A percentile compares a stretch with the other conserved stretches of the same genome.
These are phyloP conservation scores for Amanita rubescens DNA, from an alignment of 768 basidiomycete species.

Conservation along the genomic window DNA sequence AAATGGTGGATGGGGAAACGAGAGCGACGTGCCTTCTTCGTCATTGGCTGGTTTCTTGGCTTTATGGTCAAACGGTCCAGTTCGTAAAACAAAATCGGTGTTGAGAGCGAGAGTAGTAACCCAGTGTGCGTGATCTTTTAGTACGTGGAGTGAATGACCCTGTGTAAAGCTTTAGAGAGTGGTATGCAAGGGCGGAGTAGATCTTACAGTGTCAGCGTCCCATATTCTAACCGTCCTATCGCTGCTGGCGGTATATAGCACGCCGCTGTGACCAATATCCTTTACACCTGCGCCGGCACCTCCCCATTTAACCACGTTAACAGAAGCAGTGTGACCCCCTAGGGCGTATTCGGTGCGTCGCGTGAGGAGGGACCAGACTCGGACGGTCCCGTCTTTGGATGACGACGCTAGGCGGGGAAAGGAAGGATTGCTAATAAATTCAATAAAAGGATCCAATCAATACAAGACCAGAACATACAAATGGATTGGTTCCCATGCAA, in stretches of 20 bases:
- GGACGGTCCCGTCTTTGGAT: conserved; percentile 93
- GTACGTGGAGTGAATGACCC: conserved; percentile 76
- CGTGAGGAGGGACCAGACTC: conserved; percentile 81
- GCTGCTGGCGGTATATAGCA: conserved; percentile 91
- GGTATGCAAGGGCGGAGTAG: background rate
- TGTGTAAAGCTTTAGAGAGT: conserved; percentile 20
- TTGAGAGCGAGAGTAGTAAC: conserved; percentile 94
- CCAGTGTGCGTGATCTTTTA: conserved; percentile 98
- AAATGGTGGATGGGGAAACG: background rate
- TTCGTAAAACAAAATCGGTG: conserved; percentile 91
- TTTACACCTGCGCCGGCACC: conserved; percentile 54
- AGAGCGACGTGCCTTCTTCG: conserved; percentile 56
- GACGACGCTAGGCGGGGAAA: conserved; percentile 87
- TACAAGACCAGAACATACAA: conserved; percentile 41
- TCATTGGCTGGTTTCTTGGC: conserved; percentile 73
- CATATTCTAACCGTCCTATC: conserved; percentile 93
- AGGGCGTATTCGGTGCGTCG: conserved; percentile 75
- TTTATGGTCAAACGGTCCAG: conserved; percentile 90
- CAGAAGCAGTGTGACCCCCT: conserved; percentile 89
- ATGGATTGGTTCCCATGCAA: conserved; percentile 96
- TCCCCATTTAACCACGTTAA: conserved; percentile 95
- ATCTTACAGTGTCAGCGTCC: conserved; percentile 69
- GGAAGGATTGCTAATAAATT: conserved; percentile 51
- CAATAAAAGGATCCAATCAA: no score
- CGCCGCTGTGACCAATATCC: conserved; percentile 29